These are phyloP conservation scores for Castanea crenata DNA, from an alignment of 306 rosid species.

Conservation along the genomic window DNA sequence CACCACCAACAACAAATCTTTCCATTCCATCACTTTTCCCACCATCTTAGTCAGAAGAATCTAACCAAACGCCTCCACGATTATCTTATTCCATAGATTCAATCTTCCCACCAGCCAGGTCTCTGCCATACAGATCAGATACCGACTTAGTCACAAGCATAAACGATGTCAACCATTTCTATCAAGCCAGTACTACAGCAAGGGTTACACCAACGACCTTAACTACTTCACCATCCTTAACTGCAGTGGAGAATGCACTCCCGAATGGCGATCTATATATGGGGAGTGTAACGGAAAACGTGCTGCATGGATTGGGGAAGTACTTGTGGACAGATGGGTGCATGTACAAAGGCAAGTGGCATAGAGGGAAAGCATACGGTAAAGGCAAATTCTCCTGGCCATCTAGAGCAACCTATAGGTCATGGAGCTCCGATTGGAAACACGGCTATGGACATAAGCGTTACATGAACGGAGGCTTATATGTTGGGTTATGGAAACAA, in stretches of 20 bases:
- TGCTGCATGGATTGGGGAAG: conserved; percentile 37
- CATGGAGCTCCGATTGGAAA: conserved; percentile 36
- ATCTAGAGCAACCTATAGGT: conserved; percentile 42
- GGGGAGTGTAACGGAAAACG: conserved; percentile 30
- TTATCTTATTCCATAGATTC: too few relatives aligned
- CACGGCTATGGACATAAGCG: conserved; percentile 41
- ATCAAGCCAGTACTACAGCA: too few relatives aligned
- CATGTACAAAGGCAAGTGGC: conserved; percentile 50
- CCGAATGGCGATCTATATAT: conserved; percentile 42
- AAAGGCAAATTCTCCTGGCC: conserved; percentile 48
- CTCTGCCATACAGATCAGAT: too few relatives aligned
- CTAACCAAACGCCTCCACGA: too few relatives aligned
- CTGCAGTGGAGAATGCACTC: conserved; percentile 5
- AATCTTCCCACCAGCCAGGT: too few relatives aligned
- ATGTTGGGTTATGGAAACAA: conserved; percentile 42
- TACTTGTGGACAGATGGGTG: conserved; percentile 51
- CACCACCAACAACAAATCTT: too few relatives aligned
- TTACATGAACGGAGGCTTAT: conserved; percentile 41
- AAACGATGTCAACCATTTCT: too few relatives aligned
- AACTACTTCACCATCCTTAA: too few relatives aligned
- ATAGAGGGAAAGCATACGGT: conserved; percentile 38
- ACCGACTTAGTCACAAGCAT: too few relatives aligned
- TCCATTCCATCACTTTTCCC: too few relatives aligned
- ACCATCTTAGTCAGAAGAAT: too few relatives aligned
- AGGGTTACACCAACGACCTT: too few relatives aligned